Base-by-base conservation (phyloP, 2,329 filamentous ascomycete genomes). In the Beauveria australis region DNA sequence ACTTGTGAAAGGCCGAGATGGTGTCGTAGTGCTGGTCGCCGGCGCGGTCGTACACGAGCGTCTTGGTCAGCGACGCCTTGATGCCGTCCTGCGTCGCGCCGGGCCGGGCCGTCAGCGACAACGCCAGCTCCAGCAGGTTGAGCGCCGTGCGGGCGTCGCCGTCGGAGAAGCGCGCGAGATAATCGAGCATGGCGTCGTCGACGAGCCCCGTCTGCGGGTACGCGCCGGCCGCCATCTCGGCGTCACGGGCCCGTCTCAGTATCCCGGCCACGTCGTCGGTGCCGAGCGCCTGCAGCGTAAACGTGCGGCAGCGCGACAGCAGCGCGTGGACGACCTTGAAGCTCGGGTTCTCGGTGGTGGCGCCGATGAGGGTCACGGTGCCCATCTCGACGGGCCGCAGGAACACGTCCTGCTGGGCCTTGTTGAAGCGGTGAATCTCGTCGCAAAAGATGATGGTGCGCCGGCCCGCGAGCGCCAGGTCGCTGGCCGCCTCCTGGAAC, bases 1-100 rank as follows among this genome's bases (percentile, higher is more conserved):
- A 92, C 70, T 99, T 99, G 81, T 97, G 94, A 68, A 97, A 94
- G 33, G 94, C 94, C 1, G 91, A 96, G 69, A 99, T 97, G 58
- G 90, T 94, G 71, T 99, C 93, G 77, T 97, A 99, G 75, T 97
- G 94, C 72, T 96, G 91, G 74, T 99, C 94, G 57, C 94, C 93
- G 0, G 89, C 90, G 59, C 94, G 86, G 73, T 99, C 94, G 74
- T 97, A 97, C 16, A 97, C 92, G 1, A 97, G 79, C 0, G 93
- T 97, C 71, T 92, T 92, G 2, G 93, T 97, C 10, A 99, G 80
- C 2, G 89, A 83, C 1, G 85, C 79, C 71, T 96, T 96, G 70
- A 99, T 85, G 62, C 86, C 83, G 6, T 88, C 86, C 64, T 88
- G 85, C 0, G 90, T 94, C 64, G 89, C 86, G 10, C 79, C 78